These are phyloP conservation scores for Scleroderma citrinum DNA, from an alignment of 768 basidiomycete species.

Conservation along the genomic window DNA sequence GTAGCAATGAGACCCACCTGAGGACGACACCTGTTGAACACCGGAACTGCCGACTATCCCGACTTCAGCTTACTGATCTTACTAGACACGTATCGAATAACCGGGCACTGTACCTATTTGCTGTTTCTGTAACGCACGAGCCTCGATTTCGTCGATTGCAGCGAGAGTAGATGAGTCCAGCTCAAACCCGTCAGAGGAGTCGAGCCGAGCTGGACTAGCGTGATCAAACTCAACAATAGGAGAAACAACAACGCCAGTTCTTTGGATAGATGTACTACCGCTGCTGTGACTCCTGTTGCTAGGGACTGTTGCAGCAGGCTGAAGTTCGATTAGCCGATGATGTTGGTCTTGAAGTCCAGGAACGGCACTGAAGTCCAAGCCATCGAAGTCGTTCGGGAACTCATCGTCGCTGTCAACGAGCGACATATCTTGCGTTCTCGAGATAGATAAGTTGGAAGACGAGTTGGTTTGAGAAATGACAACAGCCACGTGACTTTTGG, in stretches of 20 bases:
- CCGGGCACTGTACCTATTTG: conserved; percentile 7
- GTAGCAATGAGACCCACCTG: background rate
- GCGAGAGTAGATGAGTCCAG: conserved; percentile 25
- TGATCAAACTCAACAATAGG: background rate
- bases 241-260: background rate
- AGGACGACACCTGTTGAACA: background rate
- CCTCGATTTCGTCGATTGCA: conserved; percentile 44
- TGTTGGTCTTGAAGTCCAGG: conserved; percentile 22
- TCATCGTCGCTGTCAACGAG: conserved; percentile 37
- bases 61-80: background rate
- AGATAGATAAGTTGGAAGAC: background rate
- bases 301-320: background rate
- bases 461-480: background rate
- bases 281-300: background rate
- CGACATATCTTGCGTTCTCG: conserved; percentile 17
- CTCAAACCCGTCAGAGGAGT: conserved; percentile 8
- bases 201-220: background rate
- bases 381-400: conserved; percentile 52
- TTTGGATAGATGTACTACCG: background rate
- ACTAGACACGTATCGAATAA: background rate
- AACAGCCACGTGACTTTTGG: no score
- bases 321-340: background rate
- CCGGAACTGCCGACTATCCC: background rate
- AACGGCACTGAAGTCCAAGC: conserved; percentile 39
- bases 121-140: conserved; percentile 16